These are phyloP conservation scores for Colletotrichum viniferum DNA, from an alignment of 2,329 filamentous ascomycete genomes.

Conservation along the genomic window DNA sequence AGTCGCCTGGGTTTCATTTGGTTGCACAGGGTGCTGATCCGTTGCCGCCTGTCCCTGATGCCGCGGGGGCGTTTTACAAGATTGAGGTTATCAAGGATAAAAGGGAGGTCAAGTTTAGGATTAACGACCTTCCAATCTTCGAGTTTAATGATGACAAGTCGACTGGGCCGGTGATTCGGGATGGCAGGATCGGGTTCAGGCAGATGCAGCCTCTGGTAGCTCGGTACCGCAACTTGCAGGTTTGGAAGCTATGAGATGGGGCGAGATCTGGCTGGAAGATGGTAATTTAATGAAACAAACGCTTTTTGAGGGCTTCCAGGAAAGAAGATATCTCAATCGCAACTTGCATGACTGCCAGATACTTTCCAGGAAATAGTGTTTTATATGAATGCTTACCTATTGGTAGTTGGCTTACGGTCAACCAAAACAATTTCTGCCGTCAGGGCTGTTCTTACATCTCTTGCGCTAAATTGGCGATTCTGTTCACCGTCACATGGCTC, in stretches of 20 bases:
- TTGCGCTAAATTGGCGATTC: no score
- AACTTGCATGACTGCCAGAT: no score
- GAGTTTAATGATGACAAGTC: slow-evolving; percentile 30
- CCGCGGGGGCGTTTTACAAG: slow-evolving; percentile 31
- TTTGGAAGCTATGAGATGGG: slow-evolving; percentile 26
- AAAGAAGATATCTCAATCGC: no score
- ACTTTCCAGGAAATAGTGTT: no score
- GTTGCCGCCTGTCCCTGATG: slow-evolving; percentile 30
- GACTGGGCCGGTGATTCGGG: slow-evolving; percentile 29
- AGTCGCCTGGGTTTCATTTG: slow-evolving; percentile 34
- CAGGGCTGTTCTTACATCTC: no score
- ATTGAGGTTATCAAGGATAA: slow-evolving; percentile 34
- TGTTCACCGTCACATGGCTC: no score
- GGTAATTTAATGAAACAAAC: neutral
- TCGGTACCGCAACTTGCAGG: slow-evolving; percentile 33
- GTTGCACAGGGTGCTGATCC: slow-evolving; percentile 31
- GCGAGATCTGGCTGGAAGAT: fast-evolving
- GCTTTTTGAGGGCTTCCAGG: no score
- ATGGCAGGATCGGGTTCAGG: slow-evolving; percentile 32
- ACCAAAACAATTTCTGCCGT: no score
- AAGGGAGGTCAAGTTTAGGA: slow-evolving; percentile 29
- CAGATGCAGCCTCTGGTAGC: slow-evolving; percentile 34
- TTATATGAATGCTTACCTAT: no score
- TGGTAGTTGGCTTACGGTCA: no score
- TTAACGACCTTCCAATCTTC: slow-evolving; percentile 32